phyloP scores from a whole-genome alignment of 331 rosid genomes.

The Phaseolus coccineus region DNA sequence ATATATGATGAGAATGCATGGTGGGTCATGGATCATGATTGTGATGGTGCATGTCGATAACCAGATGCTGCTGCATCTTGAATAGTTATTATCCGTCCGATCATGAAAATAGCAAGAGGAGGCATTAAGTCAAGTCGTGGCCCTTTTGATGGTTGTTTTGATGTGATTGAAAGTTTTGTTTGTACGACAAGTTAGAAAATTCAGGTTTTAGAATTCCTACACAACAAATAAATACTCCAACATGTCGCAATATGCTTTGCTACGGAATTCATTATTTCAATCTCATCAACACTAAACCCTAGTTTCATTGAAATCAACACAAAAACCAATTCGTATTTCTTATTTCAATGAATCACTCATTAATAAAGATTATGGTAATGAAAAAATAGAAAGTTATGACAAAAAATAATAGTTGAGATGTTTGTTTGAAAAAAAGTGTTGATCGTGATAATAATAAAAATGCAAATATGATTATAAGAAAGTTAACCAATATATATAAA shows the following conservation, averaged over 20 bases:
- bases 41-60: constrained; percentile 38
- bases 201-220: neutral
- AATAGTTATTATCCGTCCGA: constrained; percentile 11
- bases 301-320: too few species aligned
- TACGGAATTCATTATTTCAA: neutral
- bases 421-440: too few species aligned
- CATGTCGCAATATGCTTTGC: too few species aligned
- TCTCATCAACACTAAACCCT: neutral
- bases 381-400: too few species aligned
- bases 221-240: neutral
- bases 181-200: neutral
- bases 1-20: constrained; percentile 10
- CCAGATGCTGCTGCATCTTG: neutral
- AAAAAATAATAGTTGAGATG: too few species aligned
- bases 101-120: neutral
- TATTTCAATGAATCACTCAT: too few species aligned
- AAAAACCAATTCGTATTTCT: too few species aligned
- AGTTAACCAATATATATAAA: too few species aligned
- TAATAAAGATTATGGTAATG: too few species aligned
- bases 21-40: constrained; percentile 21
- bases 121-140: constrained; percentile 1
- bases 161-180: constrained; percentile 22
- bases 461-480: too few species aligned
- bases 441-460: too few species aligned
- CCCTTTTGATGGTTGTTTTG: neutral